Conservation (phyloP, 1,139 yeast genomes). For the Geotrichum klebahnii region DNA sequence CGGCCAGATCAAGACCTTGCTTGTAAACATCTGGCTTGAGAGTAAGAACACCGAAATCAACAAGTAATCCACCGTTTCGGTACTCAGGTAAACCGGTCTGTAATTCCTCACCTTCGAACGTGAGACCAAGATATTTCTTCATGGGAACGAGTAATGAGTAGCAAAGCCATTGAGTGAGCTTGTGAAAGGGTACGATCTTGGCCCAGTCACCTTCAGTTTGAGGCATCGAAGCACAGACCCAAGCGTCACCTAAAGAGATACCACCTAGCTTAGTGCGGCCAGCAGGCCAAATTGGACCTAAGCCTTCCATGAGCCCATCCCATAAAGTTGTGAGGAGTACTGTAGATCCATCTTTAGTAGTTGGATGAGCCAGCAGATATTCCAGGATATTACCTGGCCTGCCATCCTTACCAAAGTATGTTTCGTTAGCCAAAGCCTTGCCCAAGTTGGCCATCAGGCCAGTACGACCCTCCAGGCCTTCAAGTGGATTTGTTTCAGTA, state of each 20-base stretch:
- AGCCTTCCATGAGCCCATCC: constrained; percentile 51
- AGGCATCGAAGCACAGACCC: constrained; percentile 45
- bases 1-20: constrained; percentile 18
- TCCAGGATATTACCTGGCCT: constrained; percentile 56
- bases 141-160: constrained; percentile 55
- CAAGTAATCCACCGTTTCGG: constrained; percentile 58
- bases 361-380: constrained; percentile 37
- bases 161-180: constrained; percentile 59
- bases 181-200: constrained; percentile 54
- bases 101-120: constrained; percentile 43
- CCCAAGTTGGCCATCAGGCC: constrained; percentile 47
- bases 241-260: constrained; percentile 54
- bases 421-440: constrained; percentile 40
- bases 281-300: constrained; percentile 57
- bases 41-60: constrained; percentile 49
- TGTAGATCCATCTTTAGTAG: constrained; percentile 19
- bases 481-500: constrained; percentile 44
- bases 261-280: constrained; percentile 51
- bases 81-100: constrained; percentile 63
- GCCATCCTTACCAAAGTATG: constrained; percentile 46
- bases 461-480: constrained; percentile 52
- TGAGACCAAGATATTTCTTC: constrained; percentile 42
- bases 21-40: constrained; percentile 42
- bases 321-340: constrained; percentile 49
- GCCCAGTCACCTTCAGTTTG: constrained; percentile 33